Conservation (phyloP, 768 basidiomycete genomes). For the Tylopilus sp. region DNA sequence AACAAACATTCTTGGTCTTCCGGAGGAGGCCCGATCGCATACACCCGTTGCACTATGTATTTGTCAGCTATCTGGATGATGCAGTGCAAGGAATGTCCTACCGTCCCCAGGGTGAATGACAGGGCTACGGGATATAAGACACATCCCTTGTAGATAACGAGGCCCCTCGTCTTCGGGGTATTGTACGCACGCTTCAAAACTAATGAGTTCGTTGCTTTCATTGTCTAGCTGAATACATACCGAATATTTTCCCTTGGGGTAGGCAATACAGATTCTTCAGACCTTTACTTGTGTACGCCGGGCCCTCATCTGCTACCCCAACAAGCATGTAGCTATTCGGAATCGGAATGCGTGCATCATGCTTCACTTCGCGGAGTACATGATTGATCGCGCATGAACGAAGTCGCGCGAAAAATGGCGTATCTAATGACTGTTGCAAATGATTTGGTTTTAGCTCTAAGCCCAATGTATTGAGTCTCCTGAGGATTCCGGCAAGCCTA, state of each 20-base stretch:
- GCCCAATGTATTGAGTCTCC: constrained; percentile 43
- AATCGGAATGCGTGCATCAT: constrained; percentile 70
- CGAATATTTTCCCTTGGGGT: background rate
- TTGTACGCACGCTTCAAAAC: constrained; percentile 45
- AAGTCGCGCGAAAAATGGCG: constrained; percentile 54
- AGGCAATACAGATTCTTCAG: background rate
- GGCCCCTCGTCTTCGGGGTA: constrained; percentile 45
- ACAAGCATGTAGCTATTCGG: constrained; percentile 68
- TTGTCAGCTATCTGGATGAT: constrained; percentile 1
- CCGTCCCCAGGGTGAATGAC: constrained; percentile 77
- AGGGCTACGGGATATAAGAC: constrained; percentile 68
- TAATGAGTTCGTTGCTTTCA: background rate
- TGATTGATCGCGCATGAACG: constrained; percentile 60
- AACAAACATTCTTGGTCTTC: constrained; percentile 41
- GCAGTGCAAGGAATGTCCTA: constrained; percentile 19
- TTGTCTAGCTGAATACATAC: background rate
- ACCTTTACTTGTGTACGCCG: constrained; percentile 44
- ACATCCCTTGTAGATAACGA: constrained; percentile 13
- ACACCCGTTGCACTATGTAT: constrained; percentile 59
- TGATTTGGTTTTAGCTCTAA: constrained; percentile 45
- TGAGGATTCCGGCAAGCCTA: constrained; percentile 48
- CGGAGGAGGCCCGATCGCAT: constrained; percentile 69
- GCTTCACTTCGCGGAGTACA: constrained; percentile 71
- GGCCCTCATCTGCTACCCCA: constrained; percentile 82
- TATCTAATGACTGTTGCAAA: constrained; percentile 15